Conservation (phyloP, 2,329 filamentous ascomycete species). For the Epichloe amarillans region DNA sequence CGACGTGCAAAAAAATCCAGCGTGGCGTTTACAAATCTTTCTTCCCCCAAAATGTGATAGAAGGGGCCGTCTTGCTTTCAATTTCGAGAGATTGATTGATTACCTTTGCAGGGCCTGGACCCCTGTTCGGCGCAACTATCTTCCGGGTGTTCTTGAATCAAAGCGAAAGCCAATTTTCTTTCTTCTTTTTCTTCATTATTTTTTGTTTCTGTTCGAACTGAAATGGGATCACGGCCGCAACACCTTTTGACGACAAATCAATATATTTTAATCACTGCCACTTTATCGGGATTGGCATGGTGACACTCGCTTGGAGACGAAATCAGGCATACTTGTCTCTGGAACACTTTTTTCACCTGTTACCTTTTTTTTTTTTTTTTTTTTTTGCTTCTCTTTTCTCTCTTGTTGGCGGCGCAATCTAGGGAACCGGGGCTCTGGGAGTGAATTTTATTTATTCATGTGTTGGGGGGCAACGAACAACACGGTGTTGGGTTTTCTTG, state of each 20-base stretch:
- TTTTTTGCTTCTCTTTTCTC: not conserved
- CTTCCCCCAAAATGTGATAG: not conserved
- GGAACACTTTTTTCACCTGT: not conserved
- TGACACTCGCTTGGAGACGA: slow-evolving; percentile 5
- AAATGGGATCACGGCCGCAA: slow-evolving; percentile 7
- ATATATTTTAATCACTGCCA: slow-evolving; percentile 5
- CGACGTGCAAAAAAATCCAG: not conserved
- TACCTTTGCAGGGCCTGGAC: too few relatives aligned
- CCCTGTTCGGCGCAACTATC: too few relatives aligned
- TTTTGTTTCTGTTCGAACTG: slow-evolving; percentile 1
- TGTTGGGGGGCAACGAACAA: not conserved
- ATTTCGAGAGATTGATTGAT: too few relatives aligned
- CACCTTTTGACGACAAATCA: slow-evolving; percentile 5
- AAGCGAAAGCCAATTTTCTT: not conserved
- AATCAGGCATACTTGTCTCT: not conserved
- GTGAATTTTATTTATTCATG: not conserved
- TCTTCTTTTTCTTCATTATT: not conserved
- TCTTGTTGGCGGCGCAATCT: not conserved
- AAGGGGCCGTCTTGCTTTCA: not conserved
- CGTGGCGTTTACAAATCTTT: not conserved
- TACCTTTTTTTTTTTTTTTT: not conserved
- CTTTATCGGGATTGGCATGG: not conserved
- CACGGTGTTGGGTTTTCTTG: not conserved
- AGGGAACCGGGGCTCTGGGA: not conserved
- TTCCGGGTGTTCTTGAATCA: too few relatives aligned